phyloP scores from a whole-genome alignment of 208 protist genomes.

The Vickermania ingenoplastis region DNA sequence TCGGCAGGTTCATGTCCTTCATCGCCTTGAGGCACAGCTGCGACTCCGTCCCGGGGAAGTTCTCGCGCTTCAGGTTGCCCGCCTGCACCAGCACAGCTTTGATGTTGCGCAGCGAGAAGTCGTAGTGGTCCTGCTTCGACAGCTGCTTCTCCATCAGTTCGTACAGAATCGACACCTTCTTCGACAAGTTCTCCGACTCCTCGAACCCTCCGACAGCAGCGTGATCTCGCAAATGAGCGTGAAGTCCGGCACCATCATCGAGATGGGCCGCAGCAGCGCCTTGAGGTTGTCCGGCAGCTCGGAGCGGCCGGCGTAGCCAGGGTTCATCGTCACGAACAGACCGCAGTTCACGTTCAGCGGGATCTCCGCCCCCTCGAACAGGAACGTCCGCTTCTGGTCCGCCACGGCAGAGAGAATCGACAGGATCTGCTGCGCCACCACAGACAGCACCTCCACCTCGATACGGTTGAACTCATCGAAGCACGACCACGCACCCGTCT shows the following conservation, averaged over 20 bases:
- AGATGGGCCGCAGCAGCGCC: constrained; percentile 95
- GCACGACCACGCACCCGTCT: constrained; percentile 97
- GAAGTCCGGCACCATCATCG: constrained; percentile 98
- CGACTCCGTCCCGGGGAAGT: constrained; percentile 89
- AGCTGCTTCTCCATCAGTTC: constrained; percentile 96
- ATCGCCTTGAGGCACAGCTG: constrained; percentile 94
- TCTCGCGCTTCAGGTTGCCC: constrained; percentile 89
- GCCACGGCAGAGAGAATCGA: constrained; percentile 88
- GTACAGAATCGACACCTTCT: constrained; percentile 97
- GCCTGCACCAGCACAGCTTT: constrained; percentile 95
- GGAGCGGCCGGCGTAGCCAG: constrained; percentile 96
- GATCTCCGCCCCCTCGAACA: constrained; percentile 94
- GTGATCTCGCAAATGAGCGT: constrained; percentile 97
- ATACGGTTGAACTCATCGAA: constrained; percentile 99
- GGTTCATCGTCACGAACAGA: constrained; percentile 99
- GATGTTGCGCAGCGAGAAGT: constrained; percentile 97
- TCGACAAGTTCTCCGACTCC: constrained; percentile 88
- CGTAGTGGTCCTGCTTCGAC: constrained; percentile 98
- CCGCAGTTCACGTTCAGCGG: constrained; percentile 93
- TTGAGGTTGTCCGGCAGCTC: constrained; percentile 99
- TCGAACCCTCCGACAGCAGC: constrained; percentile 96
- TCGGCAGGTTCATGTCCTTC: constrained; percentile 96
- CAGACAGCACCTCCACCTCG: constrained; percentile 96
- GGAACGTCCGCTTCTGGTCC: constrained; percentile 70
- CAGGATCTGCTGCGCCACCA: constrained; percentile 97